Evolutionary conservation across 441 rosid genomes (phyloP).

Genomic region (Populus trichocarpa): DNA sequence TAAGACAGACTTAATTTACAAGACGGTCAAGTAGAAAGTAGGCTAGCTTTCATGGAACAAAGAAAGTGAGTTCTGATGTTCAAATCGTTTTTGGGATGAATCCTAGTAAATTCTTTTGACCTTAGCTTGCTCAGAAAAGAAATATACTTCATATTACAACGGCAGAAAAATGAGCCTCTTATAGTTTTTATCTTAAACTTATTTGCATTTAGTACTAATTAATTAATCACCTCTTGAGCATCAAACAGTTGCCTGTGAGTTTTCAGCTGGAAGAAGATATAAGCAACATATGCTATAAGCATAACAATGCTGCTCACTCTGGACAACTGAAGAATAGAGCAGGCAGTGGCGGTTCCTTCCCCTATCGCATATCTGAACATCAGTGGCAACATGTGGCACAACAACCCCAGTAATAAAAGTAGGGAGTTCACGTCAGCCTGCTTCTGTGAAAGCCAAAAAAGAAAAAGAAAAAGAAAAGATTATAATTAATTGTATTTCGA

Average conservation of each 20-base stretch:
- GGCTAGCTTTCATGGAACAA: background rate
- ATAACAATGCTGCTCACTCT: slow-evolving; percentile 72
- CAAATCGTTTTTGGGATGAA: background rate
- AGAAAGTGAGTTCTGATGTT: background rate
- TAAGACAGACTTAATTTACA: background rate
- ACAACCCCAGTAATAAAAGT: slow-evolving; percentile 58
- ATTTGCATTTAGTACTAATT: background rate
- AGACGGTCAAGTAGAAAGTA: background rate
- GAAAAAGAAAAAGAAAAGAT: background rate
- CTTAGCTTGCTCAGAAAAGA: background rate
- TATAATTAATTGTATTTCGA: background rate
- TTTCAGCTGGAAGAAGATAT: slow-evolving; percentile 64
- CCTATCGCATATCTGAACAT: slow-evolving; percentile 40
- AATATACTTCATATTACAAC: background rate
- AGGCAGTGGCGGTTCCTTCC: slow-evolving; percentile 11
- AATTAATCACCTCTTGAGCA: slow-evolving; percentile 42
- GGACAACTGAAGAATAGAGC: slow-evolving; percentile 45
- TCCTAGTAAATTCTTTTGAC: background rate
- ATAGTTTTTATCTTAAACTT: background rate
- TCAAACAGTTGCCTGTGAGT: slow-evolving; percentile 74
- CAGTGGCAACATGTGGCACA: slow-evolving; percentile 70
- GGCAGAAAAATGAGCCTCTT: background rate
- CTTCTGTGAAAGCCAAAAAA: slow-evolving; percentile 37
- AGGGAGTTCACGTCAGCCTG: slow-evolving; percentile 87
- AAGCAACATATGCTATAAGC: slow-evolving; percentile 61